These are phyloP conservation scores for Daldinia vernicosa DNA, from an alignment of 495 filamentous ascomycete species.

Conservation along the genomic window DNA sequence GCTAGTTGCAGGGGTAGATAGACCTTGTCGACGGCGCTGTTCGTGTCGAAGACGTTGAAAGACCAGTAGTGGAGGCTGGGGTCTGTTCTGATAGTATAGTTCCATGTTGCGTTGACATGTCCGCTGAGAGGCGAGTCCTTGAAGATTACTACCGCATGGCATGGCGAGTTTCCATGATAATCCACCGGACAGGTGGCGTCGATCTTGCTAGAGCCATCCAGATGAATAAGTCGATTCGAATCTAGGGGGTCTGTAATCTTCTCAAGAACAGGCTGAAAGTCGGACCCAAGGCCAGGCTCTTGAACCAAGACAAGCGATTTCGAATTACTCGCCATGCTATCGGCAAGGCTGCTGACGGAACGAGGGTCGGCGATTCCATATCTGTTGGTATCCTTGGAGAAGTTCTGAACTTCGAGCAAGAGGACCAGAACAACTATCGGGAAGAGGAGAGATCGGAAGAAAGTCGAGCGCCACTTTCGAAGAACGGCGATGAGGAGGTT, in stretches of 20 bases:
- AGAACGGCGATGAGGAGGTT: slow-evolving; percentile 68
- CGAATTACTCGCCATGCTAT: slow-evolving; percentile 53
- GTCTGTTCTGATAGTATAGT: slow-evolving; percentile 76
- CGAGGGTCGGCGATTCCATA: slow-evolving; percentile 68
- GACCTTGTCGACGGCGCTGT: slow-evolving; percentile 66
- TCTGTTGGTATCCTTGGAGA: slow-evolving; percentile 63
- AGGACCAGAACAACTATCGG: slow-evolving; percentile 70
- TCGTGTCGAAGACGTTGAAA: slow-evolving; percentile 62
- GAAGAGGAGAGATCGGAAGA: slow-evolving; percentile 68
- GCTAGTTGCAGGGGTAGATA: slow-evolving; percentile 75
- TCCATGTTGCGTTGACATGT: slow-evolving; percentile 63
- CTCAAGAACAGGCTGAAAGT: slow-evolving; percentile 70
- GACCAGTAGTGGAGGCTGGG: slow-evolving; percentile 54
- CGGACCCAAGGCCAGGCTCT: slow-evolving; percentile 66
- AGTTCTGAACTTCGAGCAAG: slow-evolving; percentile 65
- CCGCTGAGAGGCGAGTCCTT: slow-evolving; percentile 70
- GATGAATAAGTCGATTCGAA: slow-evolving; percentile 57
- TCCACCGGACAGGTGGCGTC: slow-evolving; percentile 65
- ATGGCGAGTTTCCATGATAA: slow-evolving; percentile 68
- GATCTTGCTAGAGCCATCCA: slow-evolving; percentile 60
- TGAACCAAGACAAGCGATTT: slow-evolving; percentile 70
- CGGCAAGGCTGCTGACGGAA: slow-evolving; percentile 61
- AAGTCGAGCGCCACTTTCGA: slow-evolving; percentile 67
- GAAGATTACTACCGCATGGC: slow-evolving; percentile 73
- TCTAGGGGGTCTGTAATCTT: slow-evolving; percentile 58